These are phyloP conservation scores for Lodderomyces margitis DNA, from an alignment of 1,139 yeast genomes.

Conservation along the genomic window DNA sequence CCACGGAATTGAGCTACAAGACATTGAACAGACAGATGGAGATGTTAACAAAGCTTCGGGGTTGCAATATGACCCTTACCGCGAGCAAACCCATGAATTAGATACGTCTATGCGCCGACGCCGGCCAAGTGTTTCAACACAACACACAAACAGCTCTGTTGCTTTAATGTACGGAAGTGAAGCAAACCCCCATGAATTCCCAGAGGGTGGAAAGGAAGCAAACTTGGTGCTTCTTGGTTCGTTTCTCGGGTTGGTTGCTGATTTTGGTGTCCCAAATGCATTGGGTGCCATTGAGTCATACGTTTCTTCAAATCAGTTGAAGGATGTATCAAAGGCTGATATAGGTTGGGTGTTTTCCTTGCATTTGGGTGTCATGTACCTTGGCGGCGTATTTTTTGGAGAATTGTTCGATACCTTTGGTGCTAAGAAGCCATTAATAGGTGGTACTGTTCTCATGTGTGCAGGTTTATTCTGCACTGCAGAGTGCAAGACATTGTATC, in stretches of 20 bases:
- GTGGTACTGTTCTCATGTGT: constrained; percentile 45
- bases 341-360: constrained; percentile 67
- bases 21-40: too few species aligned
- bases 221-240: constrained; percentile 63
- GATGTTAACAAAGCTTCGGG: neutral
- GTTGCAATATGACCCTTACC: neutral
- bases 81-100: neutral
- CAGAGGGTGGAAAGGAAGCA: constrained; percentile 63
- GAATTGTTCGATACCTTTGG: constrained; percentile 61
- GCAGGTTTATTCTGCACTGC: constrained; percentile 55
- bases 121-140: neutral
- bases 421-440: constrained; percentile 42
- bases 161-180: constrained; percentile 26
- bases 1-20: too few species aligned
- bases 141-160: neutral
- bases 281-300: constrained; percentile 63
- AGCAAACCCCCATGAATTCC: constrained; percentile 36
- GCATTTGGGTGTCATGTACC: constrained; percentile 53
- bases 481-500: constrained; percentile 50
- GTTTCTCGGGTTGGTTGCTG: constrained; percentile 54
- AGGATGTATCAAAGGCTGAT: constrained; percentile 36
- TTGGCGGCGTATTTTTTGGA: constrained; percentile 61
- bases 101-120: constrained; percentile 2
- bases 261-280: constrained; percentile 62
- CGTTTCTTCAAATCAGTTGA: constrained; percentile 49